These are phyloP conservation scores for Hansenula sp. DNA, from an alignment of 1,139 yeast species.

Conservation along the genomic window DNA sequence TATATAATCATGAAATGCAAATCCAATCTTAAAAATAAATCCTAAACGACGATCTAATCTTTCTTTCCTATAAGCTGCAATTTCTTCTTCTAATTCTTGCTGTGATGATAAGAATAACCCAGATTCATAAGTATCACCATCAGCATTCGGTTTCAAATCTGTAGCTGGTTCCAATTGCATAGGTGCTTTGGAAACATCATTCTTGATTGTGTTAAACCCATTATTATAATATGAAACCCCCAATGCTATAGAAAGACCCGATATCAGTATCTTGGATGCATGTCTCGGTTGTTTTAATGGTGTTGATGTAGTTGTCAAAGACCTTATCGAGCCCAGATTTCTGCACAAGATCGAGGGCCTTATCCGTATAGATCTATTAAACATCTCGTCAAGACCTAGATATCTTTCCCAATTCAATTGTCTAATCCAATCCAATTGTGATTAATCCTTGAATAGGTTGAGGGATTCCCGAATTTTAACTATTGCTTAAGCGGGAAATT, in stretches of 20 bases:
- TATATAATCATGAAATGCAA: constrained; percentile 44
- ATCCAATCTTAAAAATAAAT: constrained; percentile 33
- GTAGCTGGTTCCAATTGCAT: not conserved
- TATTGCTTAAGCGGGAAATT: too few relatives aligned
- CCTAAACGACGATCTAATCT: constrained; percentile 21
- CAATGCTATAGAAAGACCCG: not conserved
- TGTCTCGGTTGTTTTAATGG: not conserved
- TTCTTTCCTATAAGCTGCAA: constrained; percentile 24
- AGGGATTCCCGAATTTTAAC: too few relatives aligned
- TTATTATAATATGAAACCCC: not conserved
- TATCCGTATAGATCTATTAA: too few relatives aligned
- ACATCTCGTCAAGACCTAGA: too few relatives aligned
- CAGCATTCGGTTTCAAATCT: constrained; percentile 34
- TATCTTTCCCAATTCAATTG: too few relatives aligned
- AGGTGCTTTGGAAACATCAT: not conserved
- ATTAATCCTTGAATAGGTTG: not conserved
- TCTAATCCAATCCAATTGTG: too few relatives aligned
- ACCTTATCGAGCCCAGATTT: too few relatives aligned
- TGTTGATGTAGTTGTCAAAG: not conserved
- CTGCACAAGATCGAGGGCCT: too few relatives aligned
- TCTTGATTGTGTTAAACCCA: not conserved
- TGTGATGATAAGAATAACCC: constrained; percentile 64
- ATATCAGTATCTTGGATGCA: not conserved
- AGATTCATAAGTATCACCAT: constrained; percentile 63
- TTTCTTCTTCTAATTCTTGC: constrained; percentile 37